phyloP scores from a whole-genome alignment of 306 rosid species.

The Medicago arabica region DNA sequence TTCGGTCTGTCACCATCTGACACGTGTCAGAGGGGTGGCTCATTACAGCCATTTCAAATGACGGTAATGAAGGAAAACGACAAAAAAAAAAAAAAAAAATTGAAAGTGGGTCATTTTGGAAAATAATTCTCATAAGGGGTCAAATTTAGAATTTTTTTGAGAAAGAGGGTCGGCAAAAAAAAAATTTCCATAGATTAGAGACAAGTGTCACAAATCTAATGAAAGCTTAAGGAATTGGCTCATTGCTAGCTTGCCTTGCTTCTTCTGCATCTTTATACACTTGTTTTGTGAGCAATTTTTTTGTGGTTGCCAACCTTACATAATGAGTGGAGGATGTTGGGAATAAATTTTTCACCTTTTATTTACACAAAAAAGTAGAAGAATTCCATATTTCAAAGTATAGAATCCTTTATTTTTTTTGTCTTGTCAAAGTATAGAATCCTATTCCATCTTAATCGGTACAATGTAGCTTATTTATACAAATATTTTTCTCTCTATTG shows the following conservation, averaged over 20 bases:
- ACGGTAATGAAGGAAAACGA: no score
- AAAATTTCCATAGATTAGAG: no score
- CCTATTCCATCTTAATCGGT: slow-evolving; percentile 47
- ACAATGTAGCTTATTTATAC: slow-evolving; percentile 28
- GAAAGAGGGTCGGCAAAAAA: no score
- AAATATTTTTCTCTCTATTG: background rate
- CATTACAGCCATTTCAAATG: no score
- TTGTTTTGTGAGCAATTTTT: slow-evolving; percentile 21
- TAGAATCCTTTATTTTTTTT: slow-evolving; percentile 36
- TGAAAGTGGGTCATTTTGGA: no score
- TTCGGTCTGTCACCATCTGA: no score
- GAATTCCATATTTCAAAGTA: background rate
- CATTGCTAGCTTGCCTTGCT: slow-evolving; percentile 2
- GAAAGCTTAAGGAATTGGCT: slow-evolving; percentile 5
- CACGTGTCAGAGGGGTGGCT: no score
- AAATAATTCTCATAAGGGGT: no score
- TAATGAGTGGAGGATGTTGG: slow-evolving; percentile 44
- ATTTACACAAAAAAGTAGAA: slow-evolving; percentile 30
- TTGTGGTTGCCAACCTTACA: slow-evolving; percentile 50
- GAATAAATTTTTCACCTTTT: slow-evolving; percentile 50
- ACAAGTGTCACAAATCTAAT: slow-evolving; percentile 34
- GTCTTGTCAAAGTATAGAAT: slow-evolving; percentile 46
- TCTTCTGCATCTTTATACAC: slow-evolving; percentile 28
- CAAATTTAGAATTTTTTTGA: no score
- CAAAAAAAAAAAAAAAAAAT: no score